Base-by-base conservation (phyloP, 2,329 filamentous ascomycete species). In the Cladosporium sp. region DNA sequence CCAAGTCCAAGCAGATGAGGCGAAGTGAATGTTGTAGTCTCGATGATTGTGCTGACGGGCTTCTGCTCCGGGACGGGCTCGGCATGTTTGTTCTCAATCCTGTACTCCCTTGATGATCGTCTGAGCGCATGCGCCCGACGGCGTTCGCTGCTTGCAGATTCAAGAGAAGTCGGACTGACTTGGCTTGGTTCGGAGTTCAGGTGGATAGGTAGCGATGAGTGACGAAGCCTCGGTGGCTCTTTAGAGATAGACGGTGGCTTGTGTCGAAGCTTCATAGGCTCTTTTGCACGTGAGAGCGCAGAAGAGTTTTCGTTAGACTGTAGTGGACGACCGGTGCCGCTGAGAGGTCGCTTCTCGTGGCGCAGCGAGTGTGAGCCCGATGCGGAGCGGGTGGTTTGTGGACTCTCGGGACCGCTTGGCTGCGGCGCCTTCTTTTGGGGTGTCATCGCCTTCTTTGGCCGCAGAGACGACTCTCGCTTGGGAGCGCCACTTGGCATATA, bases 281-380 rank as follows among this genome's bases (percentile, higher is more conserved):
- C 49, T 28, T 53, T 56, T 16, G 34, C n/a, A 21, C 39, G 49
- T 23, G 60, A 28, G 10, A 56, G 32, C 10, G 49, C 23, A 5
- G 60, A 49, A 18, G 60, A 63, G 32, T n/a, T 32, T n/a, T 63
- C 60, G 13, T 56, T 63, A 5, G 60, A 63, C 14, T 56, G 49
- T 25, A 63, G 28, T 21, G 60, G 60, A 43, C 60, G 60, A 5
- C 60, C 60, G 10, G 60, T 34, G 21, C 60, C 60, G 11, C 54
- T 58, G 26, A 64, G 62, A 18, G 62, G 62, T 23, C 62, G 62
- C 56, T 58, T 58, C 39, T 64, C 62, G 23, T 64, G 62, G 25
- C 62, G 62, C 53, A 64, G 26, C 10, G 60, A 63, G 48, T 63
- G 60, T 7, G 60, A 63, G 18, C 60, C 60, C 4, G 60, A 63